Evolutionary conservation across 306 rosid genomes (phyloP).

Genomic region (Gleditsia sinensis): DNA sequence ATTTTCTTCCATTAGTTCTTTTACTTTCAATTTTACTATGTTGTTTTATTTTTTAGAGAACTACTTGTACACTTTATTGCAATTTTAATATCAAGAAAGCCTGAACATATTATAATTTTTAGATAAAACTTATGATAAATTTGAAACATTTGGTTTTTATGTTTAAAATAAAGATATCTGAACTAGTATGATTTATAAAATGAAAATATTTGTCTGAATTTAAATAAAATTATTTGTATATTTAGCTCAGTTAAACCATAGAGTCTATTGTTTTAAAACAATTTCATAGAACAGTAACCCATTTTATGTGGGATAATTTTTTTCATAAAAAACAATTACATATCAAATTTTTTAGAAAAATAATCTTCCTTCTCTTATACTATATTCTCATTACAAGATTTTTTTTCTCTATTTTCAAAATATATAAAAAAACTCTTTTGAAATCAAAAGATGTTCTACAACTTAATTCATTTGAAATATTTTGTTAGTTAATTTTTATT

Average conservation of each 20-base stretch:
- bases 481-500: too few relatives aligned
- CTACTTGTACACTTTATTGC: conserved; percentile 22
- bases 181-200: neutral
- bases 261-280: neutral
- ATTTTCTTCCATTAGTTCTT: neutral
- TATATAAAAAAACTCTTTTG: too few relatives aligned
- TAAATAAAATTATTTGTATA: neutral
- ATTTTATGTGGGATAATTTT: neutral
- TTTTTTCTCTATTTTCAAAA: too few relatives aligned
- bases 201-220: too few relatives aligned
- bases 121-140: conserved; percentile 19
- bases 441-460: too few relatives aligned
- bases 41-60: conserved; percentile 36
- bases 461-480: too few relatives aligned
- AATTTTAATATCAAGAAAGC: conserved; percentile 22
- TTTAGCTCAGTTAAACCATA: neutral
- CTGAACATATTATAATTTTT: conserved; percentile 44
- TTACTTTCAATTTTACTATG: too few relatives aligned
- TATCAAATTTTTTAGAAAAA: too few relatives aligned
- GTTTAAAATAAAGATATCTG: neutral
- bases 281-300: neutral
- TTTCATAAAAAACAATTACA: neutral
- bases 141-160: neutral
- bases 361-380: too few relatives aligned
- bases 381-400: too few relatives aligned